Evolutionary conservation across 202 grass and related monocot species (phyloP), one percentile per base, ranked within the genome.

Genomic region (Setaria viridis): DNA sequence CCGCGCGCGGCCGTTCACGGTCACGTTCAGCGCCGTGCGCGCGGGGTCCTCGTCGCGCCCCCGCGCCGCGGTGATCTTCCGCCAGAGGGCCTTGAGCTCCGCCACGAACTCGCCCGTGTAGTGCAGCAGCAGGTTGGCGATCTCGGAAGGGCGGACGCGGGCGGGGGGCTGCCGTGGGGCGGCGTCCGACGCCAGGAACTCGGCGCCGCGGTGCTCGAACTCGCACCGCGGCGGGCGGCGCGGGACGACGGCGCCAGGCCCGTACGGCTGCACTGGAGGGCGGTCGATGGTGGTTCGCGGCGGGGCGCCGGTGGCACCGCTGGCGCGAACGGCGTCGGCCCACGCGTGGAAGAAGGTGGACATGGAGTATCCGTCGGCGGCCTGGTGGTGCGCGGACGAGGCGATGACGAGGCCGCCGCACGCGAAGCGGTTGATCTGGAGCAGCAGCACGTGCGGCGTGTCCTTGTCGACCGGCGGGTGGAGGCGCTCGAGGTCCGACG

Each of bases 311-410:
- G 25, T 25, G 25, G 25, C 25, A 25, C 25, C 7, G 45, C 2
- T 29, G 20, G 65, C 11, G 15, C 88, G 87, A 15, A 85, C 88
- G 42, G 72, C 62, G 34, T 67, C 78, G 11, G 67, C 74, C 91
- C 88, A 93, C 0, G 88, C 72, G 16, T 78, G 67, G 66, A 90
- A 72, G 85, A 93, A 88, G 47, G 39, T 70, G 82, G 68, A 69
- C 88, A 93, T 90, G 69, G 91, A 85, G 72, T 84, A 77, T 0
- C 87, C 90, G 50, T 92, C 92, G 53, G 90, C 90, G 79, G 89
- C 73, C 42, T 82, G 81, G 87, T 92, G 92, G 81, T 90, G 78
- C 13, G 68, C 0, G 0, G 85, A 79, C 6, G 86, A 72, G 70
- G 76, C 90, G 35, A 94, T 5, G 7, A 90, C 85, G 13, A 92